Base-by-base conservation (phyloP, 805 yeast species). In the Candida corydali region DNA sequence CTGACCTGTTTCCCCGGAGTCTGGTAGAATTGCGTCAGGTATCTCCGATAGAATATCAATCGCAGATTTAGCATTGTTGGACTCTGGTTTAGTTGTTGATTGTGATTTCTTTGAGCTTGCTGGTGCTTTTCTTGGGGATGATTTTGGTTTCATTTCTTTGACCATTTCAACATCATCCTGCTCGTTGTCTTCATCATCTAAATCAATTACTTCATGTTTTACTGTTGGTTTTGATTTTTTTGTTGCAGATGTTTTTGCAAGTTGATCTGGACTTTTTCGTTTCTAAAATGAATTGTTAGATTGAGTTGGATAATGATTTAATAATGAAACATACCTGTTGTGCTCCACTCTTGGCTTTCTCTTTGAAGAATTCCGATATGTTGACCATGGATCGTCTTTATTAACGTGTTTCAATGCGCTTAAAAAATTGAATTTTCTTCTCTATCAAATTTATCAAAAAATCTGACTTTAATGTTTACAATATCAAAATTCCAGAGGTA, bases 21-120 rank as follows among this genome's bases (percentile, higher is more conserved):
- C 78, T 0, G 80, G 78, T 11, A 86, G 69, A 32, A 72, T 82
- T 0, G 93, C 89, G 49, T 87, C 88, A 2, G 89, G 84, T 29
- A 89, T 83, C 6, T 68, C 63, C 5, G 73, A 67, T 19, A 88
- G 62, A 2, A 85, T 59, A 3, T 77, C 80, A 18, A 67, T 72
- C 0, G 82, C 86, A 26, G 28, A 26, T 3, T 58, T 65, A 4
- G 44, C 44, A 16, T 46, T 39, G 6, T 14, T 17, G 16, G 44
- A 42, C 3, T 28, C 17, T 11, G 22, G 33, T n/a, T 36, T 31
- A 8, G 40, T 24, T 26, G 29, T 24, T 11, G 27, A 15, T 26
- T 32, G 26, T 11, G 33, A 22, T 18, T 44, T 17, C 22, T 38
- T 42, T 19, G 11, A 18, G 9, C 32, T 15, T 5, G 37, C 28